Base-by-base conservation (phyloP, 2,329 filamentous ascomycete species). In the Didymellaceae sp. region DNA sequence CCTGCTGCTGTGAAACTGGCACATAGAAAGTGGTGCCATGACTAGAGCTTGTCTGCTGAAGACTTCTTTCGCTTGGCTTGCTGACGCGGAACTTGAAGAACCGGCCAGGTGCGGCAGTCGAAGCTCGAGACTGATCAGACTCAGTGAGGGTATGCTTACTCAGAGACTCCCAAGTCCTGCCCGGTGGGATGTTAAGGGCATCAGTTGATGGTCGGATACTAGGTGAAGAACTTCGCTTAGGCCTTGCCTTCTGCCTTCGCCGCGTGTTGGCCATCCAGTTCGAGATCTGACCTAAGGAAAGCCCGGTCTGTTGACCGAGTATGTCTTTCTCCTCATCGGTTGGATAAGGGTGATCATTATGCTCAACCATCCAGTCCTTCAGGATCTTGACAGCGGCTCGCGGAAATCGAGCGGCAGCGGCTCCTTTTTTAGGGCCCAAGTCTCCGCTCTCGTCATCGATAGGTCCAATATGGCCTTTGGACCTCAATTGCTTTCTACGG, bases 181-280 rank as follows among this genome's bases (percentile, higher is more conserved):
- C 80, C 48, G 81, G 77, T 9, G 90, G 89, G 46, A 96, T 92
- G 56, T 92, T 86, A 55, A 96, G 86, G 5, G 86, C 84, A 47
- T 79, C 78, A 16, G 81, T 82, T 47, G 83, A 82, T 55, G 80
- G 81, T 20, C 84, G 81, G 35, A 87, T 76, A 59, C 87, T 84
- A 1, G 90, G 89, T 4, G 90, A 92, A 14, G 82, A 84, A 22
- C 84, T 85, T 57, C 87, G 81, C 37, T 84, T 85, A 2, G 83
- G 79, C 38, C 86, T 84, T 45, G 88, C 85, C 76, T 96, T 96
- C 62, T 89, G 87, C 55, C 91, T 83, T 48, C 91, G 85, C 33
- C 91, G 86, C 49, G 91, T 91, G 72, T 96, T 96, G 52, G 91
- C 91, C 37, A 96, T 84, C 91, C 91, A 96, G 70, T 95, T 96